These are phyloP conservation scores for Camelina laxa DNA, from an alignment of 345 rosid genomes.

Conservation along the genomic window DNA sequence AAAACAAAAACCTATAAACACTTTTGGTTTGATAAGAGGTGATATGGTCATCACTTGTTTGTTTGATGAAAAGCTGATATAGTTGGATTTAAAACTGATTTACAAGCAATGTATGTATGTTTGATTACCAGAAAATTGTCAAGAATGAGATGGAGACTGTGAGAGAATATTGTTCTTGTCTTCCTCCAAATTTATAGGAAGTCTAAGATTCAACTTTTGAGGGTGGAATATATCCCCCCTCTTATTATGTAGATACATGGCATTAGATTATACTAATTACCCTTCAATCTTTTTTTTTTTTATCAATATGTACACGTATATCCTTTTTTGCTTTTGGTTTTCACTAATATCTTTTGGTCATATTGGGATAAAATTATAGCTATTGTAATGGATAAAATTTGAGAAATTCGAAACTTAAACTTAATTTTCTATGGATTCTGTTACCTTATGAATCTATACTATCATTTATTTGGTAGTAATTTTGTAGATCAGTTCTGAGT, in stretches of 20 bases:
- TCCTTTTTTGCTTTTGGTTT: neutral
- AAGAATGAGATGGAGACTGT: neutral
- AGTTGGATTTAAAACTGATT: neutral
- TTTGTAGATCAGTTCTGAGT: neutral
- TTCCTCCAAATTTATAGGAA: constrained; percentile 30
- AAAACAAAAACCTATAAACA: neutral
- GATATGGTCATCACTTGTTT: neutral
- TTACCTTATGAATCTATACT: neutral
- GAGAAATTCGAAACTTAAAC: neutral
- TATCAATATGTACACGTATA: neutral
- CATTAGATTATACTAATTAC: neutral
- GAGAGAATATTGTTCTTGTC: constrained; percentile 1
- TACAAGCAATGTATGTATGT: neutral
- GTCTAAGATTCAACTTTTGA: neutral
- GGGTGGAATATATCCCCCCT: neutral
- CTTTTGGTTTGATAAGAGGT: neutral
- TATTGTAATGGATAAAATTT: neutral
- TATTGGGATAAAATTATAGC: neutral
- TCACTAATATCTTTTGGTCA: neutral
- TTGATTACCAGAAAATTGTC: neutral
- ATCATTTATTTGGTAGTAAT: neutral
- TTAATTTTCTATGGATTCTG: neutral
- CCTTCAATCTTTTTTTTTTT: neutral
- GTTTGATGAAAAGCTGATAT: neutral
- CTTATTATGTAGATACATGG: neutral